phyloP scores from a whole-genome alignment of 2,329 filamentous ascomycete species.

The Phaeosphaeria sp. region DNA sequence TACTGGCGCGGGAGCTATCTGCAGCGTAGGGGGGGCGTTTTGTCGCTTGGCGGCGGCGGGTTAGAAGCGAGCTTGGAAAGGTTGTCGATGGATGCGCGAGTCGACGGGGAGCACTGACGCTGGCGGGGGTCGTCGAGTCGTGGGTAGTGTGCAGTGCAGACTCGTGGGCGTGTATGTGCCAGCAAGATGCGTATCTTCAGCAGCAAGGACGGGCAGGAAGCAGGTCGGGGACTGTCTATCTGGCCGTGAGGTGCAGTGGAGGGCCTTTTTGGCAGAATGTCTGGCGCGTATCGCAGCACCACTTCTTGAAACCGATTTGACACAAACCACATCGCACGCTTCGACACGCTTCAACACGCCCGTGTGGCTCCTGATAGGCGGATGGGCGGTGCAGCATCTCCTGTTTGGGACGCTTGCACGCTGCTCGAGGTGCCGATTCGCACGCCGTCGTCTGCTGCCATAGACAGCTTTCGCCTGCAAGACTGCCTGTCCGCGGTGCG shows the following conservation, averaged over 20 bases:
- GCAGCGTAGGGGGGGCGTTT: conserved; percentile 43
- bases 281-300: conserved; percentile 27
- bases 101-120: conserved; percentile 9
- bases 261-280: conserved; percentile 30
- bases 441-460: conserved; percentile 7
- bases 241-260: conserved; percentile 4
- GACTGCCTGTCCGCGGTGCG: conserved; percentile 8
- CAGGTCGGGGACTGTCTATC: not conserved
- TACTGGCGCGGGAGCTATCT: conserved; percentile 37
- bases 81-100: conserved; percentile 23
- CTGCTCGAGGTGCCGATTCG: conserved; percentile 10
- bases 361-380: conserved; percentile 27
- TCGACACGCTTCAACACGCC: conserved; percentile 10
- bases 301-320: conserved; percentile 35
- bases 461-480: conserved; percentile 9
- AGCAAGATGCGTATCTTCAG: not conserved
- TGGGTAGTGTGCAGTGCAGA: conserved; percentile 1
- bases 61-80: conserved; percentile 40
- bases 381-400: conserved; percentile 15
- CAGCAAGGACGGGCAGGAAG: not conserved
- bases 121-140: conserved; percentile 23
- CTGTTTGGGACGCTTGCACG: conserved; percentile 12
- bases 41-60: conserved; percentile 45
- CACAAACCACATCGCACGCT: conserved; percentile 29
- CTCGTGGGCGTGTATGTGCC: not conserved